Conservation (phyloP, 768 basidiomycete species). For the Suillus hirtellus region DNA sequence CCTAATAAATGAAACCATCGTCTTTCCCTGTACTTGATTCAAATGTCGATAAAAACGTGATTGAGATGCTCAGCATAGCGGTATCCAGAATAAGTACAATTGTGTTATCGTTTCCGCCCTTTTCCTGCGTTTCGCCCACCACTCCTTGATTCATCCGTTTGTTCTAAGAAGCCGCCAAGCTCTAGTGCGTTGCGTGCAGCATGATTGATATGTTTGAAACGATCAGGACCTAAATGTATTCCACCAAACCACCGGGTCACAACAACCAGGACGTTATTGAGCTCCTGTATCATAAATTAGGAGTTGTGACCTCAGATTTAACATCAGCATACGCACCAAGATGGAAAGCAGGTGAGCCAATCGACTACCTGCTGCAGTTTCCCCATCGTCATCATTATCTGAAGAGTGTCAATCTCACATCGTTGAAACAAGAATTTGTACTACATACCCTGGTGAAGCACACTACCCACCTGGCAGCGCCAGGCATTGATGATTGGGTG, state of each 20-base stretch:
- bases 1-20: background rate
- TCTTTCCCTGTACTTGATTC: background rate
- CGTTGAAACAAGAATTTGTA: background rate
- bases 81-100: background rate
- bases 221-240: conserved; percentile 84
- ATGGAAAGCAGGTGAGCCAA: conserved; percentile 91
- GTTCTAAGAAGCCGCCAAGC: conserved; percentile 80
- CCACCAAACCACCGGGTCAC: conserved; percentile 96
- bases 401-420: conserved; percentile 12
- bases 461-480: conserved; percentile 66
- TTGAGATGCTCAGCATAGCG: background rate
- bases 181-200: conserved; percentile 92
- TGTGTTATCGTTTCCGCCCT: conserved; percentile 31
- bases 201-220: conserved; percentile 93
- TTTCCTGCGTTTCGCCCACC: conserved; percentile 21
- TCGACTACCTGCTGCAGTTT: conserved; percentile 88
- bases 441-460: conserved; percentile 71
- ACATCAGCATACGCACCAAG: conserved; percentile 48
- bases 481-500: conserved; percentile 84
- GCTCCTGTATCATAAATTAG: conserved; percentile 50
- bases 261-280: conserved; percentile 82
- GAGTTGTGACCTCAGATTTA: background rate
- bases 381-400: conserved; percentile 97
- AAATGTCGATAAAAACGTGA: background rate
- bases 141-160: conserved; percentile 29